phyloP scores from a whole-genome alignment of 768 basidiomycete genomes.

The Boletus subcaerulescens region DNA sequence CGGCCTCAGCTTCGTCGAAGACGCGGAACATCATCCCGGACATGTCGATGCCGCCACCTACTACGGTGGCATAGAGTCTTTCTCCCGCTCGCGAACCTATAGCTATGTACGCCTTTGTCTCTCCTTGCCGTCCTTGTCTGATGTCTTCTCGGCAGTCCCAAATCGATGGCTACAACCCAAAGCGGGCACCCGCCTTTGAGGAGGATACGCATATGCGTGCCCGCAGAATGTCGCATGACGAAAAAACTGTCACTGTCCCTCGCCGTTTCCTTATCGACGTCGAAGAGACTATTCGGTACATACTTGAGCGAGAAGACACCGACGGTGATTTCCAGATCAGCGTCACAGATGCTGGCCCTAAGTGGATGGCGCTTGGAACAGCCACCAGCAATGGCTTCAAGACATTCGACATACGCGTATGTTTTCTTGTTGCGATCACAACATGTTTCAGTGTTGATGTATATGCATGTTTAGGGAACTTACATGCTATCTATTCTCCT shows the following conservation, averaged over 20 bases:
- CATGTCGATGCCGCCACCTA: conserved; percentile 75
- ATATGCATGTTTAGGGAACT: conserved; percentile 63
- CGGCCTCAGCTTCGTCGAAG: conserved; percentile 64
- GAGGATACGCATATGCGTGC: conserved; percentile 72
- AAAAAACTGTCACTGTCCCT: conserved; percentile 75
- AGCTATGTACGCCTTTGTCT: conserved; percentile 59
- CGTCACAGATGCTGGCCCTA: conserved; percentile 94
- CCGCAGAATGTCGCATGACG: conserved; percentile 89
- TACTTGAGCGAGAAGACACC: conserved; percentile 97
- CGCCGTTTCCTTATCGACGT: conserved; percentile 95
- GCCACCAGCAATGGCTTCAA: conserved; percentile 98
- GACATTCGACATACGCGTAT: conserved; percentile 90
- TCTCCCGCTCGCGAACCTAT: conserved; percentile 83
- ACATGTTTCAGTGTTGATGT: conserved; percentile 7
- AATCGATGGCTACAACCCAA: conserved; percentile 69
- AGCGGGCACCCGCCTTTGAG: conserved; percentile 67
- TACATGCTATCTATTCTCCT: conserved; percentile 99
- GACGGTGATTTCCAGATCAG: conserved; percentile 97
- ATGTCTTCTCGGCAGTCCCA: conserved; percentile 51
- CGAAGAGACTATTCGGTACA: conserved; percentile 94
- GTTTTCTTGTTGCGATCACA: conserved; percentile 18
- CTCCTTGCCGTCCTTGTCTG: conserved; percentile 5
- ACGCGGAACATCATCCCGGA: conserved; percentile 44
- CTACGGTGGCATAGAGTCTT: conserved; percentile 78
- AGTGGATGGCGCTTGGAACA: conserved; percentile 93